phyloP scores from a whole-genome alignment of 1,284 basidiomycete genomes.

The Cutaneotrichosporon sp. region DNA sequence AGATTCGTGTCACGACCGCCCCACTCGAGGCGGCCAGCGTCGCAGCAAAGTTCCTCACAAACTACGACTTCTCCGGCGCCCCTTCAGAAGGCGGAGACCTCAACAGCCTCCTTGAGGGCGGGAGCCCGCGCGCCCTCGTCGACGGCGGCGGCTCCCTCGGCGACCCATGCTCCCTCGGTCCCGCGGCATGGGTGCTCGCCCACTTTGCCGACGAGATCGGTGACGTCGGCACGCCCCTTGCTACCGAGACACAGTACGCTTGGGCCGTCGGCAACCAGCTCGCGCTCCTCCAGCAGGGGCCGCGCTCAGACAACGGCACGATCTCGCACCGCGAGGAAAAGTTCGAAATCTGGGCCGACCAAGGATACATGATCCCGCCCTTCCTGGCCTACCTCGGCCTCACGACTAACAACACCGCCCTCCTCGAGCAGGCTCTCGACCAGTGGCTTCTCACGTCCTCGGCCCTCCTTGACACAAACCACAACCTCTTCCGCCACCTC shows the following conservation, averaged over 20 bases:
- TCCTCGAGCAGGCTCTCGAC: conserved; percentile 56
- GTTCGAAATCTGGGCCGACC: conserved; percentile 58
- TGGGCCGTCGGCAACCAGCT: conserved; percentile 43
- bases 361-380: conserved; percentile 63
- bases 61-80: conserved; percentile 28
- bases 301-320: conserved; percentile 24
- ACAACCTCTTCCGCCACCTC: conserved; percentile 57
- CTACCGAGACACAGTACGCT: conserved; percentile 27
- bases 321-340: conserved; percentile 39
- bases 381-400: conserved; percentile 61
- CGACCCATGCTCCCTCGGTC: conserved; percentile 35
- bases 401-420: conserved; percentile 52
- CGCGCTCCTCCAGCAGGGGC: conserved; percentile 25
- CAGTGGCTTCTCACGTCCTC: conserved; percentile 58
- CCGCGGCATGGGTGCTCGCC: conserved; percentile 34
- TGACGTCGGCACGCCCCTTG: conserved; percentile 2
- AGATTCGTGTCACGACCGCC: background rate
- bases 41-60: conserved; percentile 15
- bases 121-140: conserved; percentile 21
- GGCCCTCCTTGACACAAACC: conserved; percentile 52
- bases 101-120: conserved; percentile 21
- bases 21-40: conserved; percentile 20
- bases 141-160: conserved; percentile 37
- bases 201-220: conserved; percentile 23
- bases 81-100: conserved; percentile 12